Percentiles rank a stretch among this genome's conserved stretches.
Evolutionary conservation across 768 basidiomycete species (phyloP).

Genomic region (Termitomyces sp.): DNA sequence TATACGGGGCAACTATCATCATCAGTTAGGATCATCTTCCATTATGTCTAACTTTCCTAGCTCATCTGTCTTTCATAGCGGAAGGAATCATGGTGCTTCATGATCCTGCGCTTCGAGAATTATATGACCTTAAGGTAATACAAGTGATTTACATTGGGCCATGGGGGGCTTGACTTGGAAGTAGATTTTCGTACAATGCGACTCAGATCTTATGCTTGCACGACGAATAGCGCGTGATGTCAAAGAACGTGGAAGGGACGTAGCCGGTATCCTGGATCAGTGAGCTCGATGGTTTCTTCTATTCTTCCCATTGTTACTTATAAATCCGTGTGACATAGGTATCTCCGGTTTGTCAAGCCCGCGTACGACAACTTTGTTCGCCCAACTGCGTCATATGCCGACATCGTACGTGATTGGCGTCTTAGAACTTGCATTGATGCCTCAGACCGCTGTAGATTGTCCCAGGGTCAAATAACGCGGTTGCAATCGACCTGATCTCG

Average conservation of each 20-base stretch:
- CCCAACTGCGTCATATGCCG: constrained; percentile 83
- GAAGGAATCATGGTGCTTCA: constrained; percentile 93
- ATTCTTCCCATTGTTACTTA: not conserved
- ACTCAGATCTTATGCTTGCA: constrained; percentile 96
- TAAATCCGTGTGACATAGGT: constrained; percentile 40
- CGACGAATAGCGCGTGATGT: constrained; percentile 87
- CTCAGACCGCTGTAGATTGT: constrained; percentile 63
- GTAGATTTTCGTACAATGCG: constrained; percentile 87
- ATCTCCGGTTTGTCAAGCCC: constrained; percentile 93
- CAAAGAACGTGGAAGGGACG: constrained; percentile 79
- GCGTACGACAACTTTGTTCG: constrained; percentile 92
- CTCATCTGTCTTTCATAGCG: constrained; percentile 34
- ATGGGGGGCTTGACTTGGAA: not conserved
- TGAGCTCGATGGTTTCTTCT: constrained; percentile 27
- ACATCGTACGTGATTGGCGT: constrained; percentile 58
- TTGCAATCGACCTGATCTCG: constrained; percentile 91
- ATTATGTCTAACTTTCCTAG: not conserved
- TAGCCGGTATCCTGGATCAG: constrained; percentile 90
- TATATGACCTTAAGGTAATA: constrained; percentile 91
- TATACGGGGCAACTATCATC: constrained; percentile 92
- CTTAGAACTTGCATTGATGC: not conserved
- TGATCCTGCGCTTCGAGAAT: constrained; percentile 68
- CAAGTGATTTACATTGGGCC: not conserved
- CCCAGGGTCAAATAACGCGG: constrained; percentile 85
- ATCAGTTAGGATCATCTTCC: constrained; percentile 48